Evolutionary conservation across 2,329 filamentous ascomycete genomes (phyloP).

Genomic region (Talaromyces sp.): DNA sequence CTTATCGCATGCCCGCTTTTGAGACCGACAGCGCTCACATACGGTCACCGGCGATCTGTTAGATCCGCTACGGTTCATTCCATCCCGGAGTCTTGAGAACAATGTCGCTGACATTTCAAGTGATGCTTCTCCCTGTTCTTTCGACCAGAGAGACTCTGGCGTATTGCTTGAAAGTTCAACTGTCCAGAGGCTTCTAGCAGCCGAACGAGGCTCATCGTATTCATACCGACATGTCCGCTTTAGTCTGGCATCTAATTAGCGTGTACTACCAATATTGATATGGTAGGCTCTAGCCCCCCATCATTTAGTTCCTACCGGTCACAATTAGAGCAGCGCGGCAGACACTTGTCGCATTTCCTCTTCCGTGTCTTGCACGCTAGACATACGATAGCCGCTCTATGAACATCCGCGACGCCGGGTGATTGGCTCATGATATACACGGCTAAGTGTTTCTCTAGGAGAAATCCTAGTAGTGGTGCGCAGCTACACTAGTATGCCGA

Average conservation of each 20-base stretch:
- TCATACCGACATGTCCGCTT: neutral
- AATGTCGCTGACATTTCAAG: neutral
- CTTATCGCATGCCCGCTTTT: conserved; percentile 8
- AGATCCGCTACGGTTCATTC: neutral
- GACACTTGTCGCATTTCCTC: conserved; percentile 4
- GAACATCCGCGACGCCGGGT: neutral
- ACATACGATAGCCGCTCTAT: neutral
- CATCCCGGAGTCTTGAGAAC: neutral
- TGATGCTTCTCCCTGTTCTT: neutral
- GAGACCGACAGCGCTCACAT: conserved; percentile 9
- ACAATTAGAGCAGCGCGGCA: conserved; percentile 5
- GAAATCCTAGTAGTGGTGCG: neutral
- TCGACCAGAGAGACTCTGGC: neutral
- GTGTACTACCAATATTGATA: neutral
- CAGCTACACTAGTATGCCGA: neutral
- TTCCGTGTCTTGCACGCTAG: neutral
- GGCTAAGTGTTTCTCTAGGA: neutral
- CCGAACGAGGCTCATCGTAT: neutral
- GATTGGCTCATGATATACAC: neutral
- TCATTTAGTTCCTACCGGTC: neutral
- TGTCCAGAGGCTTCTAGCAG: neutral
- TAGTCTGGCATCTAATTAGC: neutral
- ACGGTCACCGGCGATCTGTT: conserved; percentile 1
- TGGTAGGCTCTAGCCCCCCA: neutral
- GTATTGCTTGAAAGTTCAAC: neutral